Evolutionary conservation across 1,284 basidiomycete genomes (phyloP), one percentile per base, ranked within the genome.

Genomic region (Ceraceosorus guamensis): DNA sequence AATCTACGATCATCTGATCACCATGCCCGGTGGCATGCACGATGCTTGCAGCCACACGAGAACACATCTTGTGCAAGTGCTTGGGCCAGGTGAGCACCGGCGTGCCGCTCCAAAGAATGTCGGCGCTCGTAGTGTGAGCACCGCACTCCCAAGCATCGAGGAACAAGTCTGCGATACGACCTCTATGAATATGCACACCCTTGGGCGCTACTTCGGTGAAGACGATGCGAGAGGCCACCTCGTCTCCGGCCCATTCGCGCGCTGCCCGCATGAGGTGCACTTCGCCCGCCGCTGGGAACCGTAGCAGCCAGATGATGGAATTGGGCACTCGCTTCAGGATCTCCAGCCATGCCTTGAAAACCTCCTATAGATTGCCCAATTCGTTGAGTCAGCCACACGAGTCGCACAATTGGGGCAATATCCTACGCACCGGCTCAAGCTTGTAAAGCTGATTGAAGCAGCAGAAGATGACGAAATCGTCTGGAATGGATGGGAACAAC

Each of bases 71-170:
- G 67, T 82, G 78, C 48, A 69, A 61, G 63, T 84, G 80, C 53
- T 80, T 80, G 4, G 83, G 82, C 78, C 79, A 83, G 7, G 84
- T 83, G 50, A 85, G 69, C 37, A 85, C 78, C 31, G 84, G 83
- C 1, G 83, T 84, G 6, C 82, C 83, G 1, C 81, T 79, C 83
- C 83, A 84, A 32, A 85, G 72, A 37, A 84, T 81, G 63, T 85
- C 83, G 13, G 81, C 81, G 6, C 83, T 82, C 11, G 83, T 81
- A 7, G 83, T 85, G 61, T 85, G 83, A 4, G 83, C 83, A 59
- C 82, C 84, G 70, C 83, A 84, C 81, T 85, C 84, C 7, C 79
- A 79, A 1, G 84, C 84, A 65, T 85, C 83, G n/a, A 85, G 76
- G 63, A 84, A 82, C 13, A 85, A 76, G 63, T 85, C 83, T 2